These are phyloP conservation scores for Collariella sp. DNA, from an alignment of 495 filamentous ascomycete species.

Conservation along the genomic window DNA sequence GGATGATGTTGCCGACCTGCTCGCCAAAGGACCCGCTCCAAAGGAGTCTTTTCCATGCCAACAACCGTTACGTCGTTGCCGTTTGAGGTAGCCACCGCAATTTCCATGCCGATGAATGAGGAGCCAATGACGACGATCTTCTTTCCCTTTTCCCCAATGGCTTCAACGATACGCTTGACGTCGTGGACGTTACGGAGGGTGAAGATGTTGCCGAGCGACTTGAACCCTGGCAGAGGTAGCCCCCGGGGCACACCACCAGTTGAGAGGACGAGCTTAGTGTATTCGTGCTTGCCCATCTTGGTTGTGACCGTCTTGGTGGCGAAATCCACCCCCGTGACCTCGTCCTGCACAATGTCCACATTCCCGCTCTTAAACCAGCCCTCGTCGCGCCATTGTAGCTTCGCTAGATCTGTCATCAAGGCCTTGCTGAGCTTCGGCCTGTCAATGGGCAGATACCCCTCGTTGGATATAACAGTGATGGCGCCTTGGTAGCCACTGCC, in stretches of 20 bases:
- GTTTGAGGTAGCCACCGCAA: slow-evolving; percentile 66
- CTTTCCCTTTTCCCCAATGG: slow-evolving; percentile 76
- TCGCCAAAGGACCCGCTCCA: slow-evolving; percentile 84
- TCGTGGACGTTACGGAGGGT: slow-evolving; percentile 66
- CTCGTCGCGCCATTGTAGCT: slow-evolving; percentile 62
- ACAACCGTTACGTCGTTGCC: slow-evolving; percentile 78
- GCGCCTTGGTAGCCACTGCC: slow-evolving; percentile 70
- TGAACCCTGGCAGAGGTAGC: slow-evolving; percentile 80
- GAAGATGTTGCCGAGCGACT: slow-evolving; percentile 80
- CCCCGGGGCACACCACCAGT: slow-evolving; percentile 71
- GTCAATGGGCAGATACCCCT: slow-evolving; percentile 81
- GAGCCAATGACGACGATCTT: slow-evolving; percentile 87
- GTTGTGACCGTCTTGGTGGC: slow-evolving; percentile 60
- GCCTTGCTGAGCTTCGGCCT: slow-evolving; percentile 94
- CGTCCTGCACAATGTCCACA: slow-evolving; percentile 65
- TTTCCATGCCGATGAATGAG: slow-evolving; percentile 95
- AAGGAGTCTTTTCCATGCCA: slow-evolving; percentile 80
- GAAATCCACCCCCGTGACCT: slow-evolving; percentile 71
- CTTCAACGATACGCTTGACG: slow-evolving; percentile 62
- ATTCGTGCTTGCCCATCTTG: slow-evolving; percentile 55
- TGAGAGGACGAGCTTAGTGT: slow-evolving; percentile 83
- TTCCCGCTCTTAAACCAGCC: slow-evolving; percentile 71
- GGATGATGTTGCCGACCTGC: slow-evolving; percentile 72
- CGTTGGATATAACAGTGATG: slow-evolving; percentile 77
- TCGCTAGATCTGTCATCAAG: slow-evolving; percentile 69